A percentile compares a stretch with the other conserved stretches of the same genome.
phyloP scores from a whole-genome alignment of 2,329 filamentous ascomycete genomes.

The Clonostachys solani region DNA sequence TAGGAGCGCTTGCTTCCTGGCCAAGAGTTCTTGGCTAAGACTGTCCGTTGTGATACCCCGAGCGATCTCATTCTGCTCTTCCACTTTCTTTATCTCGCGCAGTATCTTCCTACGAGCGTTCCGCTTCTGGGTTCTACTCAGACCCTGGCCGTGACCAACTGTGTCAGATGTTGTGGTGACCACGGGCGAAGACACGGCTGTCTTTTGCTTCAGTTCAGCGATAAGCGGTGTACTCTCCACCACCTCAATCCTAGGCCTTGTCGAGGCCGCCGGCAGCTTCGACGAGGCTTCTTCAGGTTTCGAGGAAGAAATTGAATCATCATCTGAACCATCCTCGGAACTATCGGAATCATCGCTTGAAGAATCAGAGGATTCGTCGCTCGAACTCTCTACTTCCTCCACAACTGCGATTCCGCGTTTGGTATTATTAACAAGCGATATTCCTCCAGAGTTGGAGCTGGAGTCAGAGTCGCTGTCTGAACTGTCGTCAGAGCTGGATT shows the following conservation, averaged over 20 bases:
- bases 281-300: conserved; percentile 30
- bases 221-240: no score
- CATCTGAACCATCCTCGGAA: conserved; percentile 2
- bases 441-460: background rate
- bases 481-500: conserved; percentile 1
- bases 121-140: conserved; percentile 41
- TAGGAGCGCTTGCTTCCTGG: conserved; percentile 35
- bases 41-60: background rate
- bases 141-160: conserved; percentile 24
- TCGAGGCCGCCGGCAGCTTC: conserved; percentile 11
- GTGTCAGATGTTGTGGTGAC: background rate
- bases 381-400: background rate
- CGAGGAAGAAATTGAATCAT: conserved; percentile 18
- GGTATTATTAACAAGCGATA: no score
- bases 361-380: background rate
- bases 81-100: conserved; percentile 12
- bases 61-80: conserved; percentile 11
- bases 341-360: background rate
- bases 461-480: conserved; percentile 9
- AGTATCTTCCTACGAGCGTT: conserved; percentile 43
- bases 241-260: no score
- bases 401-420: no score
- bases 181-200: background rate
- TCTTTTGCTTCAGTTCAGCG: no score
- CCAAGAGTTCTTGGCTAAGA: conserved; percentile 19